Conservation (phyloP, 1,284 basidiomycete genomes). For the Hortiboletus rubellus region DNA sequence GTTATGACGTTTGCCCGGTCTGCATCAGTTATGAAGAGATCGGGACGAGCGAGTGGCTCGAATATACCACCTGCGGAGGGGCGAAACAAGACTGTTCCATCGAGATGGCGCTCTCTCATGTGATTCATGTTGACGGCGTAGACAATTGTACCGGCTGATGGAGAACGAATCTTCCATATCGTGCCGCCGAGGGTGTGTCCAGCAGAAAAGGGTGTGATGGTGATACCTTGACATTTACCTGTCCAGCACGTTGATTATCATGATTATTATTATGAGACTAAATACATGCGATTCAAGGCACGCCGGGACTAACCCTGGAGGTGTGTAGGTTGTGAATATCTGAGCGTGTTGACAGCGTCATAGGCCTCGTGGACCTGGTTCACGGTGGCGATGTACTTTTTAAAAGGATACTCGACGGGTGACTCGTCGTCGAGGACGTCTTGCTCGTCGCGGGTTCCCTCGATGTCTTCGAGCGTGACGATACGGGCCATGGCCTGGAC, state of each 20-base stretch:
- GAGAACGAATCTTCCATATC: constrained; percentile 98
- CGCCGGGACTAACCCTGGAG: constrained; percentile 70
- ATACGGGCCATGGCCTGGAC: constrained; percentile 96
- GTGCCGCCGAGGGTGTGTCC: constrained; percentile 97
- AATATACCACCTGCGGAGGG: constrained; percentile 75
- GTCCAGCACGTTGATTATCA: constrained; percentile 6
- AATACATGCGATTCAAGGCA: constrained; percentile 5
- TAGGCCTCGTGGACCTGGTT: constrained; percentile 95
- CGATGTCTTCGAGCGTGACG: constrained; percentile 81
- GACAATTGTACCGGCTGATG: constrained; percentile 92
- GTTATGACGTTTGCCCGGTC: constrained; percentile 82
- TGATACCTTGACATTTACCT: constrained; percentile 90
- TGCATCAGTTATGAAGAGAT: constrained; percentile 92
- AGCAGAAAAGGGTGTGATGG: constrained; percentile 94
- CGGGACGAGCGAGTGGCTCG: constrained; percentile 86
- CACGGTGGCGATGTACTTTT: constrained; percentile 71
- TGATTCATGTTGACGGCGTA: constrained; percentile 98
- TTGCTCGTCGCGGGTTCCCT: constrained; percentile 77
- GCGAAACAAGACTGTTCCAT: constrained; percentile 86
- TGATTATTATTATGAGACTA: constrained; percentile 1
- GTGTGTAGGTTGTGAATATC: constrained; percentile 95
- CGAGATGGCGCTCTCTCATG: constrained; percentile 93
- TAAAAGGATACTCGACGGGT: constrained; percentile 25
- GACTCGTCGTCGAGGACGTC: constrained; percentile 51
- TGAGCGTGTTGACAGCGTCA: constrained; percentile 86